phyloP scores from a whole-genome alignment of 176 grass and related monocot genomes.

The Aegilops longissima region DNA sequence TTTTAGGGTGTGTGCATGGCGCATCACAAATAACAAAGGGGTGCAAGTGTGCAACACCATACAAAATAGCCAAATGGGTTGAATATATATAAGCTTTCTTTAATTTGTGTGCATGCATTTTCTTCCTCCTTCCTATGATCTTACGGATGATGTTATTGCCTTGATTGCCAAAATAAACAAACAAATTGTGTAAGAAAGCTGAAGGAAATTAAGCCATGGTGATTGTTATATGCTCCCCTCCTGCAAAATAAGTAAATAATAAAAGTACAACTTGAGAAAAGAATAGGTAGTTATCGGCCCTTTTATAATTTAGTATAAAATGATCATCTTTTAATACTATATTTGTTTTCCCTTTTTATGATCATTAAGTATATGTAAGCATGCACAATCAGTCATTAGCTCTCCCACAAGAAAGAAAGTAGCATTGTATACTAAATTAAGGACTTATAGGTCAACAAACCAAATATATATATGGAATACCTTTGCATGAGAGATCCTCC shows the following conservation, averaged over 20 bases:
- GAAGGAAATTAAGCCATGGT: too few species aligned
- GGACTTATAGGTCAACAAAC: background rate
- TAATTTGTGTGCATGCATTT: too few species aligned
- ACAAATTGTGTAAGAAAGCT: too few species aligned
- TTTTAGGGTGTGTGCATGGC: conserved; percentile 28
- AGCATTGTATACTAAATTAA: background rate
- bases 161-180: too few species aligned
- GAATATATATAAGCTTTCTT: too few species aligned
- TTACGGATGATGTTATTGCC: too few species aligned
- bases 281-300: background rate
- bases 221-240: too few species aligned
- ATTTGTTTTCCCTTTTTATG: background rate
- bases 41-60: background rate
- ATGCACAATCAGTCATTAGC: background rate
- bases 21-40: conserved; percentile 39
- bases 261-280: background rate
- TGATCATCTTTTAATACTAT: background rate
- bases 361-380: background rate
- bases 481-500: background rate
- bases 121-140: too few species aligned
- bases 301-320: background rate
- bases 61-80: too few species aligned
- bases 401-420: background rate
- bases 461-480: background rate
- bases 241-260: too few species aligned